Evolutionary conservation across 176 grass and related monocot genomes (phyloP).

Genomic region (Cocos nucifera): DNA sequence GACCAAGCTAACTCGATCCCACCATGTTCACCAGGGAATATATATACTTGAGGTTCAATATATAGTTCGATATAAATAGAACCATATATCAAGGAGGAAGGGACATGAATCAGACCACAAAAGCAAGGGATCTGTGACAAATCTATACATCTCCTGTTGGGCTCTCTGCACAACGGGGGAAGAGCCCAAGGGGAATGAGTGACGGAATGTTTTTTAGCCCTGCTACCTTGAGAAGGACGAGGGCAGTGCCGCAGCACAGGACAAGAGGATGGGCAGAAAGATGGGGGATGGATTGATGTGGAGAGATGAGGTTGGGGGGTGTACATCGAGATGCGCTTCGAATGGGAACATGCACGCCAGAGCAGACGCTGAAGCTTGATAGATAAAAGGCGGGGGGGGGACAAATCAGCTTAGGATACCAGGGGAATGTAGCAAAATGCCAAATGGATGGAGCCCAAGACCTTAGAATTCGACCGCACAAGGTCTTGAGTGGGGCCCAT

Average conservation of each 20-base stretch:
- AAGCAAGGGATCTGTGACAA: background rate
- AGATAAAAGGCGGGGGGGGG: slow-evolving; percentile 18
- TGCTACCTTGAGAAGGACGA: slow-evolving; percentile 18
- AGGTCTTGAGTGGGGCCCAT: background rate
- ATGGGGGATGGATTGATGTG: background rate
- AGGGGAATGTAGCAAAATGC: slow-evolving; percentile 9
- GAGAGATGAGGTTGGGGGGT: slow-evolving; percentile 5
- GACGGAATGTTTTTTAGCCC: slow-evolving; percentile 27
- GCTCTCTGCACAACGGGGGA: background rate
- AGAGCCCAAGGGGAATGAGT: slow-evolving; percentile 6
- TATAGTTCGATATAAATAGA: too few relatives aligned
- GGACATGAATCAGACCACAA: slow-evolving; percentile 9
- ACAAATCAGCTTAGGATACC: slow-evolving; percentile 33
- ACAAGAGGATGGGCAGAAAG: slow-evolving; percentile 7
- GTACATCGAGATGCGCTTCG: slow-evolving; percentile 13
- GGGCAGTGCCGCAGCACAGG: slow-evolving; percentile 7
- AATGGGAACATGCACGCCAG: slow-evolving; percentile 1
- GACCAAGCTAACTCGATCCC: too few relatives aligned
- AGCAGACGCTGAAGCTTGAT: slow-evolving; percentile 2
- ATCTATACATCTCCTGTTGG: background rate
- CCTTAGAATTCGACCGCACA: background rate
- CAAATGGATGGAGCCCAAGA: slow-evolving; percentile 12
- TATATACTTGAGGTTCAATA: too few relatives aligned
- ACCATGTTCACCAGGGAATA: too few relatives aligned
- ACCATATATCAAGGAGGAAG: background rate